Evolutionary conservation across 75 land plant genomes (phyloP).

Genomic region (Azolla pinnata): DNA sequence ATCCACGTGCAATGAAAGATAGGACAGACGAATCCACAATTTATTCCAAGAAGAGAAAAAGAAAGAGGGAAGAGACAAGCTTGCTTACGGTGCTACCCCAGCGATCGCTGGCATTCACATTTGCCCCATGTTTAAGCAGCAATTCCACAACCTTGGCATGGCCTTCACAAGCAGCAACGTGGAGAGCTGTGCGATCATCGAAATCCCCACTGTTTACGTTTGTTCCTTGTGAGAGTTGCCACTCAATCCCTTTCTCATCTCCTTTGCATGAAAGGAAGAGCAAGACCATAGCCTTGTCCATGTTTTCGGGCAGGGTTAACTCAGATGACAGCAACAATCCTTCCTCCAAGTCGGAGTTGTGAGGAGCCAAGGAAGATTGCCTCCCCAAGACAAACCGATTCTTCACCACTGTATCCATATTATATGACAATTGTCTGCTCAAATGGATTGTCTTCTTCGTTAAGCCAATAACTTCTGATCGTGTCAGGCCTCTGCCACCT

Average conservation of each 20-base stretch:
- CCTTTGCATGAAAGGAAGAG: constrained; percentile 72
- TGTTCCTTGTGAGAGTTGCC: constrained; percentile 40
- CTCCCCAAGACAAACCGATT: no score
- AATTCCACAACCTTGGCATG: constrained; percentile 41
- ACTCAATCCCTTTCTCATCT: constrained; percentile 50
- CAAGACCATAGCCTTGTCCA: constrained; percentile 41
- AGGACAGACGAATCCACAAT: no score
- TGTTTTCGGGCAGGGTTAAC: constrained; percentile 32
- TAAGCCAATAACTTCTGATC: no score
- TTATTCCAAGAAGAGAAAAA: no score
- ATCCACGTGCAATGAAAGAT: no score
- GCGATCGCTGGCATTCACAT: constrained; percentile 64
- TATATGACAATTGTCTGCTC: no score
- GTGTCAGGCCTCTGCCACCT: no score
- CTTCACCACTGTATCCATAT: no score
- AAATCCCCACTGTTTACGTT: constrained; percentile 68
- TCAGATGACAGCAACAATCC: no score
- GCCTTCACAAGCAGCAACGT: constrained; percentile 92
- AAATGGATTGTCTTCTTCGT: no score
- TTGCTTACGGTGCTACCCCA: constrained; percentile 98
- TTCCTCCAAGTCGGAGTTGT: constrained; percentile 8
- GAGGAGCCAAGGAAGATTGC: constrained; percentile 83
- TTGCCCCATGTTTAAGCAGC: constrained; percentile 49
- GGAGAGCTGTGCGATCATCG: constrained; percentile 74
- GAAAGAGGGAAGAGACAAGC: no score